phyloP scores from a whole-genome alignment of 768 basidiomycete genomes.

The Psilocybe subaeruginosa region DNA sequence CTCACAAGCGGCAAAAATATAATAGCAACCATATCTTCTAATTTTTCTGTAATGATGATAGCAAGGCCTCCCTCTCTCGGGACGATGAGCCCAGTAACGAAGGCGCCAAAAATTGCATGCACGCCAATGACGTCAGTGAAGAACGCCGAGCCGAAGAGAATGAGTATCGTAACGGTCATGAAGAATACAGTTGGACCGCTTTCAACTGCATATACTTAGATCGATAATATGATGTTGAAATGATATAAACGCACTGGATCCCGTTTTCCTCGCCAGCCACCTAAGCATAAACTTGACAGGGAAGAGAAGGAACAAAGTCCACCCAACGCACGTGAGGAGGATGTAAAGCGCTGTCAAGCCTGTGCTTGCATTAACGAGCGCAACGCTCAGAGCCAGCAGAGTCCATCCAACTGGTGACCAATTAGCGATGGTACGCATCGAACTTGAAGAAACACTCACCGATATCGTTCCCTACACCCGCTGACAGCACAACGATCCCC shows the following conservation, averaged over 20 bases:
- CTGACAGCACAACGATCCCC: constrained; percentile 90
- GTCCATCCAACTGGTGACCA: constrained; percentile 70
- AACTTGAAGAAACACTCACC: constrained; percentile 30
- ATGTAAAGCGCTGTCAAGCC: constrained; percentile 88
- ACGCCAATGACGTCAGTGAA: constrained; percentile 94
- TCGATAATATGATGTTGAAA: not conserved
- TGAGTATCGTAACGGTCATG: constrained; percentile 82
- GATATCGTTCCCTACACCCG: constrained; percentile 90
- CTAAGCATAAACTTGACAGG: constrained; percentile 61
- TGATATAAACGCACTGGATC: constrained; percentile 52
- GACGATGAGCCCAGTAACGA: constrained; percentile 79
- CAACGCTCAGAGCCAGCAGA: constrained; percentile 87
- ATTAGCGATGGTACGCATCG: not conserved
- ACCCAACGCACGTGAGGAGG: constrained; percentile 78
- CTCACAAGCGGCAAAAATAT: constrained; percentile 86
- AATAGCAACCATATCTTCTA: constrained; percentile 94
- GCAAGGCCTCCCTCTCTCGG: constrained; percentile 89
- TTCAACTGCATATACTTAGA: constrained; percentile 42
- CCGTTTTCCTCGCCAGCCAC: constrained; percentile 79
- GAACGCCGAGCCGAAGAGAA: constrained; percentile 87
- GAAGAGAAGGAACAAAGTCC: constrained; percentile 76
- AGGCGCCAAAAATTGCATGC: constrained; percentile 90
- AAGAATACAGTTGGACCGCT: constrained; percentile 86
- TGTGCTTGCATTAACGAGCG: constrained; percentile 85
- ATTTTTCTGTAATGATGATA: constrained; percentile 87